phyloP scores from a whole-genome alignment of 2,329 filamentous ascomycete species.

The Penicillium occitanis region DNA sequence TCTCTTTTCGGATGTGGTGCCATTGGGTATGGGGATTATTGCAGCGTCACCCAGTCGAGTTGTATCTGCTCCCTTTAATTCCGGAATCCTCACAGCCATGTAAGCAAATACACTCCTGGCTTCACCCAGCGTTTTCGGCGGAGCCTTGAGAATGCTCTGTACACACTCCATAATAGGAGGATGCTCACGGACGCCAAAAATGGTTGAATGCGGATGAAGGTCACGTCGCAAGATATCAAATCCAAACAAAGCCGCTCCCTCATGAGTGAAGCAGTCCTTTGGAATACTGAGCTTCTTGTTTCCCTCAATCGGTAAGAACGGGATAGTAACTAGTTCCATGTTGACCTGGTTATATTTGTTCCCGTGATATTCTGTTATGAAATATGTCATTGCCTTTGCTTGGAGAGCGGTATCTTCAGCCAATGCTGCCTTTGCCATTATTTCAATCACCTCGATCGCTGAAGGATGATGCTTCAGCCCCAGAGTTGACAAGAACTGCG shows the following conservation, averaged over 20 bases:
- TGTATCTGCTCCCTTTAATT: constrained; percentile 64
- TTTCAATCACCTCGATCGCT: constrained; percentile 70
- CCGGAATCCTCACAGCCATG: constrained; percentile 72
- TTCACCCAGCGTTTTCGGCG: constrained; percentile 65
- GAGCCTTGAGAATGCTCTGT: constrained; percentile 67
- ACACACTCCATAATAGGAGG: constrained; percentile 77
- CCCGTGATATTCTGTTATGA: constrained; percentile 72
- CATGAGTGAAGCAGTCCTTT: constrained; percentile 78
- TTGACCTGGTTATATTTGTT: constrained; percentile 72
- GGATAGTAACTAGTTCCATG: constrained; percentile 54
- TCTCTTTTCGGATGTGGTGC: constrained; percentile 43
- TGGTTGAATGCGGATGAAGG: constrained; percentile 75
- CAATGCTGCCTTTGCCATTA: constrained; percentile 67
- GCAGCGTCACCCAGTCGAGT: constrained; percentile 61
- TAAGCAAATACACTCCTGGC: constrained; percentile 78
- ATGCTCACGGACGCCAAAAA: constrained; percentile 82
- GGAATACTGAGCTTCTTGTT: constrained; percentile 66
- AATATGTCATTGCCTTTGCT: constrained; percentile 74
- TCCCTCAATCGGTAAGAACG: constrained; percentile 72
- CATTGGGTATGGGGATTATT: constrained; percentile 67
- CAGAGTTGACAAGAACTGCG: constrained; percentile 68
- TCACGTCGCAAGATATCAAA: constrained; percentile 76
- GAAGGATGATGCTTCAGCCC: constrained; percentile 72
- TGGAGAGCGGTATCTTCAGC: constrained; percentile 56
- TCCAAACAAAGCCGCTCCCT: constrained; percentile 71